These are phyloP conservation scores for Vickermania spadyakhi DNA, from an alignment of 208 protist species.

Conservation along the genomic window DNA sequence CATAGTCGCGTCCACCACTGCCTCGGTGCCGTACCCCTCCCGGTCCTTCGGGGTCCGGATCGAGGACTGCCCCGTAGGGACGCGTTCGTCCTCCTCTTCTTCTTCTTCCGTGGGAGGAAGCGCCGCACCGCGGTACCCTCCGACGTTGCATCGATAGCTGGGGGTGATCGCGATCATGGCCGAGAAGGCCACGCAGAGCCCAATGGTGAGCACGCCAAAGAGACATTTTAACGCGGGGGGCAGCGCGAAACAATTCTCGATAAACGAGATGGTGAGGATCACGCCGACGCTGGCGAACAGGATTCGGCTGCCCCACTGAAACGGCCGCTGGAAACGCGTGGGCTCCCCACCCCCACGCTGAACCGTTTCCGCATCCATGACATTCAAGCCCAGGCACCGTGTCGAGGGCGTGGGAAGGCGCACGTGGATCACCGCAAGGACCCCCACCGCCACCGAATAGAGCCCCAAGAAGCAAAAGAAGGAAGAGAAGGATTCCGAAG, in stretches of 20 bases:
- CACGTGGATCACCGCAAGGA: constrained; percentile 39
- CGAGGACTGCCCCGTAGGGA: neutral
- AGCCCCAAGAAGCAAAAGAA: constrained; percentile 58
- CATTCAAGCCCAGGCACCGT: constrained; percentile 55
- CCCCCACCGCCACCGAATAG: constrained; percentile 41
- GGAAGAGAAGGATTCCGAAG: constrained; percentile 23
- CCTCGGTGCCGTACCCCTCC: neutral
- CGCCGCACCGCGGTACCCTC: constrained; percentile 10
- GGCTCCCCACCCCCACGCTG: constrained; percentile 30
- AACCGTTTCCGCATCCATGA: constrained; percentile 30
- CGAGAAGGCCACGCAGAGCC: constrained; percentile 35
- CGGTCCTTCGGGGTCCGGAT: neutral
- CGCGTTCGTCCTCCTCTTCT: neutral
- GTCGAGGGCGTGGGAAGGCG: constrained; percentile 34
- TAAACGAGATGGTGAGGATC: constrained; percentile 32
- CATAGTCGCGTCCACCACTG: neutral
- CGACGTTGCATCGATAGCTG: constrained; percentile 42
- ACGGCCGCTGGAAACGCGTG: constrained; percentile 39
- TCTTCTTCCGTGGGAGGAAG: neutral
- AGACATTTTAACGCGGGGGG: constrained; percentile 11
- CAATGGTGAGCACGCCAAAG: constrained; percentile 39
- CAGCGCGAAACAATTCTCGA: constrained; percentile 41
- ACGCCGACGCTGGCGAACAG: constrained; percentile 33
- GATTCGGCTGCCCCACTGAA: constrained; percentile 49
- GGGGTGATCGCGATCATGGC: constrained; percentile 60